Percentiles rank a stretch among this genome's conserved stretches.
Evolutionary conservation across 1,284 basidiomycete genomes (phyloP).

Genomic region (Cystobasidium slooffiae): DNA sequence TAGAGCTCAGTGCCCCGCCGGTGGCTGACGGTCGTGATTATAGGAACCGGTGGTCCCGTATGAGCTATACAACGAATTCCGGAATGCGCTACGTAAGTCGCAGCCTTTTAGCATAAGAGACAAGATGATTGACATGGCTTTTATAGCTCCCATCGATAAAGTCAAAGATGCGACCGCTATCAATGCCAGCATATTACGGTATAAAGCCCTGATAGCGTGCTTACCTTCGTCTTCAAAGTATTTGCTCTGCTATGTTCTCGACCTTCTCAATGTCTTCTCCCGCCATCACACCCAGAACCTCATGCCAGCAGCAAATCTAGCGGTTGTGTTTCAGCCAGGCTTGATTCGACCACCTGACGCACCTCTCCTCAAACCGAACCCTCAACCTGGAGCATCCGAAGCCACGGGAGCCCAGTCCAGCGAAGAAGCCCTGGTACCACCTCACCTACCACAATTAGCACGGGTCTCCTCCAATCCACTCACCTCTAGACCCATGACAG

Average conservation of each 20-base stretch:
- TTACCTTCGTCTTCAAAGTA: constrained; percentile 90
- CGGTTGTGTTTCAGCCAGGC: constrained; percentile 91
- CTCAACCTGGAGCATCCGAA: not conserved
- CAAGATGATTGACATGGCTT: not conserved
- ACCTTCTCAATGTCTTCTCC: constrained; percentile 92
- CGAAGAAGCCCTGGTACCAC: constrained; percentile 39
- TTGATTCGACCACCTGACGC: constrained; percentile 76
- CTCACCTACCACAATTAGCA: constrained; percentile 49
- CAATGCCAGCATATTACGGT: constrained; percentile 66
- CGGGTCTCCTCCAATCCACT: constrained; percentile 43
- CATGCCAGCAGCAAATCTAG: constrained; percentile 93
- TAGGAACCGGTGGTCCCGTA: constrained; percentile 89
- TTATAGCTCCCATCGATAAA: constrained; percentile 43
- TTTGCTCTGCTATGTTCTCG: constrained; percentile 91
- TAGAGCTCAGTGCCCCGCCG: not conserved
- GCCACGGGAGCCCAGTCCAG: not conserved
- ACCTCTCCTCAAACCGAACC: not conserved
- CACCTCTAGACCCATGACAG: constrained; percentile 1
- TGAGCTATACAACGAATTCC: constrained; percentile 85
- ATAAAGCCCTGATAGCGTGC: constrained; percentile 79
- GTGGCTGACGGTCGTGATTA: not conserved
- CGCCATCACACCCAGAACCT: constrained; percentile 87
- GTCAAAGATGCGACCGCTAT: constrained; percentile 28
- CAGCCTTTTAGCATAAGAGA: not conserved
- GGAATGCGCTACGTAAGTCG: constrained; percentile 71